These are phyloP conservation scores for Crotalaria pallida DNA, from an alignment of 306 rosid genomes.

Conservation along the genomic window DNA sequence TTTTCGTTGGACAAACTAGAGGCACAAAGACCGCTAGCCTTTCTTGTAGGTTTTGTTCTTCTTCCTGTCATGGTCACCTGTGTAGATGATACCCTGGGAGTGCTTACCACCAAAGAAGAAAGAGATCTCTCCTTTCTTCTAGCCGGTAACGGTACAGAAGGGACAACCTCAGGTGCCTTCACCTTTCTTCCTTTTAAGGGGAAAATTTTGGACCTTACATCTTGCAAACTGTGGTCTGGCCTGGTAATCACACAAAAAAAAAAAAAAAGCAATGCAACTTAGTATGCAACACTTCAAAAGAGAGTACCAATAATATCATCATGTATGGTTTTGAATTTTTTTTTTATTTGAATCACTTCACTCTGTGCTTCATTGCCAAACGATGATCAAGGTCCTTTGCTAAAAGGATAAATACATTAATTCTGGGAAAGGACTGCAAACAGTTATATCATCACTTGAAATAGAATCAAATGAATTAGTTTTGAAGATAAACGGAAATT, in stretches of 20 bases:
- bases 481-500: background rate
- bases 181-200: conserved; percentile 68
- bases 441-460: background rate
- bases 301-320: background rate
- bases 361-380: conserved; percentile 16
- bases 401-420: background rate
- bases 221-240: conserved; percentile 91
- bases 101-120: conserved; percentile 82
- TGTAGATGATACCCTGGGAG: conserved; percentile 80
- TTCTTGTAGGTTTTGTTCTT: conserved; percentile 79
- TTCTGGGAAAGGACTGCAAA: background rate
- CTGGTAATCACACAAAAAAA: conserved; percentile 60
- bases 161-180: conserved; percentile 50
- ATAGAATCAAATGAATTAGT: background rate
- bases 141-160: conserved; percentile 54
- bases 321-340: background rate
- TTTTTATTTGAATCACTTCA: background rate
- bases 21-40: conserved; percentile 50
- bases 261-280: conserved; percentile 18
- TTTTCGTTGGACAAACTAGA: conserved; percentile 62
- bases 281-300: conserved; percentile 12
- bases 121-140: conserved; percentile 95
- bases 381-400: background rate
- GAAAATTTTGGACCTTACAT: conserved; percentile 78
- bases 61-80: conserved; percentile 72